Percentiles rank a stretch among this genome's conserved stretches.
These are phyloP conservation scores for Podosphaera fusca DNA, from an alignment of 2,329 filamentous ascomycete genomes.

Conservation along the genomic window DNA sequence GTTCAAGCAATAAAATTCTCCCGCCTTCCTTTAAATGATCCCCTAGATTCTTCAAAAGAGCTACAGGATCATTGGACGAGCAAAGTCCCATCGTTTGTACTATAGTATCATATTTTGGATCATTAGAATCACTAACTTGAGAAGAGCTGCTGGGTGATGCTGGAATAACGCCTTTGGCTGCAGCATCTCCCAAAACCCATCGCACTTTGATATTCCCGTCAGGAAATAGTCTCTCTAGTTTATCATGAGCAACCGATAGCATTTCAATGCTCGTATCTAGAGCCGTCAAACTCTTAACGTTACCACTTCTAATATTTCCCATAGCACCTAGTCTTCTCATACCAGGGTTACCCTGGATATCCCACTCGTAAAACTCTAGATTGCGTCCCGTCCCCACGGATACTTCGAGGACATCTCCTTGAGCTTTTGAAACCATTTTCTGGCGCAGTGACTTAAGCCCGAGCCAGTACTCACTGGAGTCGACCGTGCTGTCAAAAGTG, in stretches of 20 bases:
- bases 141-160: constrained; percentile 8
- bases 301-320: constrained; percentile 12
- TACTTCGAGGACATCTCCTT: constrained; percentile 36
- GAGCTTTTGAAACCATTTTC: constrained; percentile 24
- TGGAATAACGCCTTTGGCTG: constrained; percentile 9
- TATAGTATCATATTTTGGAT: constrained; percentile 31
- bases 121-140: constrained; percentile 9
- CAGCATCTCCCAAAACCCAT: constrained; percentile 15
- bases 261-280: constrained; percentile 37
- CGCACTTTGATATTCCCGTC: constrained; percentile 19
- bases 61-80: constrained; percentile 32
- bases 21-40: constrained; percentile 28
- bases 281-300: constrained; percentile 33
- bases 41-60: constrained; percentile 30
- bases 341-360: constrained; percentile 11
- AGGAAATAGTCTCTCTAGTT: constrained; percentile 24
- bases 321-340: constrained; percentile 8
- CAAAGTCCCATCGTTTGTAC: constrained; percentile 43
- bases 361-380: constrained; percentile 34
- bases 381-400: constrained; percentile 41
- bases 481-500: constrained; percentile 34
- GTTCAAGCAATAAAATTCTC: constrained; percentile 37
- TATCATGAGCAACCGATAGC: constrained; percentile 31
- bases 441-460: constrained; percentile 29
- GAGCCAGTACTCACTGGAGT: constrained; percentile 32